Evolutionary conservation across 768 basidiomycete species (phyloP).

Genomic region (Suillus plorans): DNA sequence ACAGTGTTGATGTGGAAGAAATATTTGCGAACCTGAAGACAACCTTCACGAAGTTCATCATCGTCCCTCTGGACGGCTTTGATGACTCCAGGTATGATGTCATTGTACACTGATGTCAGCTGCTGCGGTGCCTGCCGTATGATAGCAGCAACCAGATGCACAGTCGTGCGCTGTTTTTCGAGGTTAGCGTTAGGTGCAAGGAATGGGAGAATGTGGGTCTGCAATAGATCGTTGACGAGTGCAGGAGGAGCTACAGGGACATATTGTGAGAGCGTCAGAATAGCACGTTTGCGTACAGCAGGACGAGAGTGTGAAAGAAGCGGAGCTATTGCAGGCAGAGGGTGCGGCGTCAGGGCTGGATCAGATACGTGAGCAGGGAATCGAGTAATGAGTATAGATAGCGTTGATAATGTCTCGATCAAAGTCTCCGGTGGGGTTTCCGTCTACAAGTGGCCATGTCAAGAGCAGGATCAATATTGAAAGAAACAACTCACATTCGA

Average conservation of each 20-base stretch:
- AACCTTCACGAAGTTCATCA: constrained; percentile 80
- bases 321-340: constrained; percentile 67
- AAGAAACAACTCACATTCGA: constrained; percentile 53
- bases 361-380: constrained; percentile 70
- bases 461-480: constrained; percentile 5
- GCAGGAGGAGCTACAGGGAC: constrained; percentile 67
- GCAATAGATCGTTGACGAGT: constrained; percentile 62
- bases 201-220: constrained; percentile 58
- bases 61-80: constrained; percentile 72
- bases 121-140: constrained; percentile 71
- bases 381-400: constrained; percentile 85
- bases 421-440: constrained; percentile 78
- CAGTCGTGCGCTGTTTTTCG: constrained; percentile 75
- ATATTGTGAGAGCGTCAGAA: constrained; percentile 82
- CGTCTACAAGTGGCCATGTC: constrained; percentile 37
- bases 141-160: constrained; percentile 78
- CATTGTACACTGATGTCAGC: constrained; percentile 56
- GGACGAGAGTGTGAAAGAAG: constrained; percentile 74
- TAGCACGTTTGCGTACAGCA: constrained; percentile 91
- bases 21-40: constrained; percentile 57
- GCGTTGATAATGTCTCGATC: constrained; percentile 79
- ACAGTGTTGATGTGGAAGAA: not conserved
- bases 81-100: constrained; percentile 71
- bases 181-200: constrained; percentile 50
- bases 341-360: constrained; percentile 51